Conservation (phyloP, 192 early-diverging fungal species). For the Rhizophagus prolifer region DNA sequence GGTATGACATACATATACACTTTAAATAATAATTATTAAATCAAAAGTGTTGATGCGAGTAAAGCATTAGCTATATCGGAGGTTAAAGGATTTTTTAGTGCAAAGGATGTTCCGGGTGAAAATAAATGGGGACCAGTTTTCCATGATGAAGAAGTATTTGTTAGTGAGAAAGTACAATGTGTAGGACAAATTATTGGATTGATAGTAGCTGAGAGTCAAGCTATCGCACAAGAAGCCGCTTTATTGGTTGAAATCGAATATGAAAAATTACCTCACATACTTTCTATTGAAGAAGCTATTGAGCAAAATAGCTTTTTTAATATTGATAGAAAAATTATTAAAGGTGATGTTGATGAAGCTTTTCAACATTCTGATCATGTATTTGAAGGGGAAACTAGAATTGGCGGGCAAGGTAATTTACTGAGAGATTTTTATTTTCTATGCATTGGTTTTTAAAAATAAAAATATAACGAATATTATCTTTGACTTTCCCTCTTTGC, state of each 20-base stretch:
- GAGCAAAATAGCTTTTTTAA: constrained; percentile 61
- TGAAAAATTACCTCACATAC: constrained; percentile 65
- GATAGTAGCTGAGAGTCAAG: constrained; percentile 69
- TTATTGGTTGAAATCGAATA: constrained; percentile 72
- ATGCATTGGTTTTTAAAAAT: not conserved
- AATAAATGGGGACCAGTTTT: constrained; percentile 57
- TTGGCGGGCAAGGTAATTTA: constrained; percentile 28
- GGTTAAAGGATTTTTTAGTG: constrained; percentile 65
- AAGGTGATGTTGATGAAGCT: constrained; percentile 64
- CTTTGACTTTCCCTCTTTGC: not conserved
- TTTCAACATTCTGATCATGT: constrained; percentile 50
- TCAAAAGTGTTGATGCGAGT: constrained; percentile 58
- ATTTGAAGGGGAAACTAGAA: constrained; percentile 47
- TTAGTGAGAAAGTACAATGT: constrained; percentile 60
- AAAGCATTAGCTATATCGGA: constrained; percentile 61
- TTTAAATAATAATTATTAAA: too few relatives aligned
- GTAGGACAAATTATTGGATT: constrained; percentile 76
- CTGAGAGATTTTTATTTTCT: not conserved
- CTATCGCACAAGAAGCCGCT: constrained; percentile 67
- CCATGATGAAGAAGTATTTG: constrained; percentile 84
- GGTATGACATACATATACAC: not conserved
- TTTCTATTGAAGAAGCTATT: constrained; percentile 82
- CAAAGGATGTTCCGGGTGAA: constrained; percentile 67
- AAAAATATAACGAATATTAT: not conserved
- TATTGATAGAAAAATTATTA: constrained; percentile 49